Percentiles rank a stretch among this genome's conserved stretches.
Conservation (phyloP, 345 rosid genomes). For the Isatis tinctoria region DNA sequence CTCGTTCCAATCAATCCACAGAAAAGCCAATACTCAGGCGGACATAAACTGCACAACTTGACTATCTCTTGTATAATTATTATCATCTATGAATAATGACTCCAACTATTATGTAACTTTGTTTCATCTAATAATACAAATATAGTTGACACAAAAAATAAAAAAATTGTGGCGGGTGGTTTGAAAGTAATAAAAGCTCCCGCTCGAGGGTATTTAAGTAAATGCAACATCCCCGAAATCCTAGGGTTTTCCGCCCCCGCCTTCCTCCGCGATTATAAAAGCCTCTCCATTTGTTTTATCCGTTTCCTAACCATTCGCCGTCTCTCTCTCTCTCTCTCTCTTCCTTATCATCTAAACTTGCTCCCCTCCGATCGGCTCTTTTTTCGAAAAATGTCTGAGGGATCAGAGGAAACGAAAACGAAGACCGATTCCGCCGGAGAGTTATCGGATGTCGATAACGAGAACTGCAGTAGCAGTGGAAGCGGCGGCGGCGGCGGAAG, state of each 20-base stretch:
- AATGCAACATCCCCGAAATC: background rate
- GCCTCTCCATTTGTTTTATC: constrained; percentile 15
- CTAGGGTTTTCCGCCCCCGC: constrained; percentile 52
- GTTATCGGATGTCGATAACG: constrained; percentile 38
- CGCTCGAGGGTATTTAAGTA: constrained; percentile 19
- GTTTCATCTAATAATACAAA: too few species aligned
- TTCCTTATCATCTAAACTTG: background rate
- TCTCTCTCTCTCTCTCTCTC: constrained; percentile 17
- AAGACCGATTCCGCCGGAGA: constrained; percentile 22
- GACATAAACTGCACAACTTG: too few species aligned
- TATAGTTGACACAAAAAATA: too few species aligned
- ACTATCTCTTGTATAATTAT: too few species aligned
- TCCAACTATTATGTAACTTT: too few species aligned
- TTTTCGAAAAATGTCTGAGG: constrained; percentile 37
- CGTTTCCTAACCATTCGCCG: constrained; percentile 8
- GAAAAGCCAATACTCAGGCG: too few species aligned
- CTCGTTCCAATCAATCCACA: too few species aligned
- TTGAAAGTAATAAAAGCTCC: constrained; percentile 1
- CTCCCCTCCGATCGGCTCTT: background rate
- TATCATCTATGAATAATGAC: too few species aligned
- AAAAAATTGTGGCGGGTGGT: constrained; percentile 52
- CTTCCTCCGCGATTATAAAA: constrained; percentile 29
- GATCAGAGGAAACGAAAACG: constrained; percentile 31
- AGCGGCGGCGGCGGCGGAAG: constrained; percentile 23
- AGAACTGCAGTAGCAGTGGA: constrained; percentile 31